These are phyloP conservation scores for Saprolegnia parasitica DNA, from an alignment of 352 stramenopile species.

Conservation along the genomic window DNA sequence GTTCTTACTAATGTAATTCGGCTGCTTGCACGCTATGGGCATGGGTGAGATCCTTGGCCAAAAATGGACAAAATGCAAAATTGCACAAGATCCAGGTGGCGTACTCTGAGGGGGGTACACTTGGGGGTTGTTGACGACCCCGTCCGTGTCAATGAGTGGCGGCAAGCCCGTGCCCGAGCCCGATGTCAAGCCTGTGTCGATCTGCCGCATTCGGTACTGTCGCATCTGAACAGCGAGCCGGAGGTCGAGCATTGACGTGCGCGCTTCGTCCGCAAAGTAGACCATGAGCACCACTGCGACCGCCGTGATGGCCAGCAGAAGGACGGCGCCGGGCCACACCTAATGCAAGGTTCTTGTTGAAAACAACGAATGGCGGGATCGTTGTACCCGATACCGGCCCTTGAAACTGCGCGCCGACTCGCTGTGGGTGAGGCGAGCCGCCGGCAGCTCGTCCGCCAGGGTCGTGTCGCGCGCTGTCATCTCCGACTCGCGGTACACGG, in stretches of 20 bases:
- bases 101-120: conserved; percentile 32
- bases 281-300: conserved; percentile 46
- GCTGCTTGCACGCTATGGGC: conserved; percentile 41
- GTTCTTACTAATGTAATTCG: conserved; percentile 63
- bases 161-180: conserved; percentile 5
- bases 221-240: not conserved
- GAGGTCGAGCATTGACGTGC: conserved; percentile 29
- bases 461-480: conserved; percentile 3
- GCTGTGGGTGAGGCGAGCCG: not conserved
- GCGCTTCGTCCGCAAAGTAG: conserved; percentile 39
- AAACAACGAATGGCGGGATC: not conserved
- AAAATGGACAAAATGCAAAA: not conserved
- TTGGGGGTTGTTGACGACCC: conserved; percentile 32
- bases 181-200: conserved; percentile 8
- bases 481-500: not conserved
- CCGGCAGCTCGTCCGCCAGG: conserved; percentile 6
- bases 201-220: conserved; percentile 27
- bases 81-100: conserved; percentile 27
- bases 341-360: conserved; percentile 27
- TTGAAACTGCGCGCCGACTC: conserved; percentile 46
- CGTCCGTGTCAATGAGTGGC: conserved; percentile 31
- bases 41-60: not conserved
- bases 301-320: conserved; percentile 42
- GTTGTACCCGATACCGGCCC: conserved; percentile 49
- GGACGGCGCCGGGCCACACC: conserved; percentile 53